Evolutionary conservation across 2,329 filamentous ascomycete genomes (phyloP), one percentile per base, ranked within the genome.

Genomic region (Stachybotrys chartarum): DNA sequence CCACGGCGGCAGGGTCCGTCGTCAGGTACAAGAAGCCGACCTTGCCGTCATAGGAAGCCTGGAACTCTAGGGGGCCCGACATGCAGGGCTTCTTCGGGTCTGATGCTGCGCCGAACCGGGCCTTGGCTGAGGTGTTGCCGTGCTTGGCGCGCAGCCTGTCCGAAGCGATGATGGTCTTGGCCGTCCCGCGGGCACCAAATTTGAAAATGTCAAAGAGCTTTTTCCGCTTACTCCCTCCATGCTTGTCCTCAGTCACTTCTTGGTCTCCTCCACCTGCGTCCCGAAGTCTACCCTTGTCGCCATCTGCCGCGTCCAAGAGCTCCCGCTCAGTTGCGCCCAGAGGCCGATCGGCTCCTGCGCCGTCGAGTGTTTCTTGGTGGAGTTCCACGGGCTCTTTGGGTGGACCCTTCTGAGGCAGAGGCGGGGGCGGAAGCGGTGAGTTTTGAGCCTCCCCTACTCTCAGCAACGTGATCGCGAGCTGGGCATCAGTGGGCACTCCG

Each of bases 401-500:
- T n/a, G n/a, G n/a, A n/a, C n/a, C n/a, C n/a, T n/a, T n/a, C n/a
- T n/a, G n/a, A n/a, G n/a, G n/a, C n/a, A n/a, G n/a, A n/a, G 57
- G 55, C 0, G 77, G 75, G 0, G 79, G 83, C 1, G 86, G 85
- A 0, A 92, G 70, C 0, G 89, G 89, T 1, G 87, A 83, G 56
- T 87, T 86, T 68, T 90, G 90, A 2, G 82, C 81, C 70, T 93
- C 90, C 51, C 88, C 88, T 45, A 91, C 82, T 30, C 89, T 86
- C 11, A 93, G 81, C 0, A 93, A 77, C 0, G 89, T 91, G 45
- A 92, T 74, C 0, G 88, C 85, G 14, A 93, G 78, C 64, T 93
- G 89, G 3, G 88, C 87, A 65, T 93, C 91, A 3, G 88, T 93
- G 0, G 89, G 89, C 0, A 91, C 84, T 16, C 87, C 87, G 64